Conservation (phyloP, 257 asterid species). For the Scutellaria galericulata region DNA sequence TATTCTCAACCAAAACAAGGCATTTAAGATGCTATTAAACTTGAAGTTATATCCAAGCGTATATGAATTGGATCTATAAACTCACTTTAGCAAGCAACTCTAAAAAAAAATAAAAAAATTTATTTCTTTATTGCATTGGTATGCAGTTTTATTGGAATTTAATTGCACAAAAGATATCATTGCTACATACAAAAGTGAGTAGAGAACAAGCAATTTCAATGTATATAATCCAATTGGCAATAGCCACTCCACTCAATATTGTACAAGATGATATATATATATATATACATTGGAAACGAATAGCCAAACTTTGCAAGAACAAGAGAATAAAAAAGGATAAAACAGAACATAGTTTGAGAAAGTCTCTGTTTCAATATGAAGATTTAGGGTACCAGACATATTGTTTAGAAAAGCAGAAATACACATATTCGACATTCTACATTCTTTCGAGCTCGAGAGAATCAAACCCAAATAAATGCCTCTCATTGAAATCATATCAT, state of each 20-base stretch:
- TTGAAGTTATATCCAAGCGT: background rate
- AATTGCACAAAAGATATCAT: too few relatives aligned
- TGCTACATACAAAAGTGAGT: too few relatives aligned
- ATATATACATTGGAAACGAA: background rate
- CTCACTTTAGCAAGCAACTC: background rate
- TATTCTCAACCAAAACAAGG: background rate
- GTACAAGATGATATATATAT: too few relatives aligned
- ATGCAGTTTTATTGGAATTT: background rate
- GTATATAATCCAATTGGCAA: too few relatives aligned
- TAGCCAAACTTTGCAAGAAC: background rate
- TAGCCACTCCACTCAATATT: background rate
- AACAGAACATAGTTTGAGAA: background rate
- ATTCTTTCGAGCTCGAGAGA: background rate
- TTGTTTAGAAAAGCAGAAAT: background rate
- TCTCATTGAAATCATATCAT: background rate
- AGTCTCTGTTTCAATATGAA: too few relatives aligned
- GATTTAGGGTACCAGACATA: background rate
- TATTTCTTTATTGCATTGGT: background rate
- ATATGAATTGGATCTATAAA: background rate
- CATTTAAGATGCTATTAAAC: background rate
- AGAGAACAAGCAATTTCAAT: too few relatives aligned
- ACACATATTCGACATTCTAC: background rate
- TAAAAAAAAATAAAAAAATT: background rate
- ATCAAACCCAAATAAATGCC: background rate
- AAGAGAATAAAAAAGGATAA: background rate